Conservation (phyloP, 2,329 filamentous ascomycete species). For the Nannizziopsis arthrosporioides region DNA sequence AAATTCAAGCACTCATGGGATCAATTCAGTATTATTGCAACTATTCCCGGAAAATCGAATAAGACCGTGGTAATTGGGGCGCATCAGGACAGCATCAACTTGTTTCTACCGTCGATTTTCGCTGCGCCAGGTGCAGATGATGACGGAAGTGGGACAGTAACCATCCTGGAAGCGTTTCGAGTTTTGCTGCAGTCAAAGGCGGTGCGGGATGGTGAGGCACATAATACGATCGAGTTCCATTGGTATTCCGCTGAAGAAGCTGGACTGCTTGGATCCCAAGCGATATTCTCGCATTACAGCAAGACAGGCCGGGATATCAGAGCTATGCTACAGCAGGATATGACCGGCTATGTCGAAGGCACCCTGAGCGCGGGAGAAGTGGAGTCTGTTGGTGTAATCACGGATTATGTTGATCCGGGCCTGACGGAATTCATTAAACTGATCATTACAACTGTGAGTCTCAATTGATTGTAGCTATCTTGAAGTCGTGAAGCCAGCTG, state of each 20-base stretch:
- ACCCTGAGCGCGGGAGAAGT: slow-evolving; percentile 70
- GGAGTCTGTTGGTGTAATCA: slow-evolving; percentile 85
- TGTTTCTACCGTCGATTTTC: slow-evolving; percentile 58
- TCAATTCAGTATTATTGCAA: slow-evolving; percentile 83
- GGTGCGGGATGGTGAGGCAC: slow-evolving; percentile 56
- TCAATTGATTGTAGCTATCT: not conserved
- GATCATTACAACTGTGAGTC: slow-evolving; percentile 55
- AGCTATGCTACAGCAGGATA: slow-evolving; percentile 97
- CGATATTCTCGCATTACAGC: slow-evolving; percentile 74
- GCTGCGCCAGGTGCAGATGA: slow-evolving; percentile 90
- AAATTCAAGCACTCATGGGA: slow-evolving; percentile 76
- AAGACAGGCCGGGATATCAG: slow-evolving; percentile 63
- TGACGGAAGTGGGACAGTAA: slow-evolving; percentile 85
- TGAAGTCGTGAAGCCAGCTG: not conserved
- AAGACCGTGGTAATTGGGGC: slow-evolving; percentile 81
- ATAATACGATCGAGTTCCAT: slow-evolving; percentile 90
- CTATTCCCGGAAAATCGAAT: slow-evolving; percentile 73
- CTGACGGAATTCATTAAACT: slow-evolving; percentile 86
- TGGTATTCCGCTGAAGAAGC: slow-evolving; percentile 91
- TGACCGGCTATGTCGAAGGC: slow-evolving; percentile 84
- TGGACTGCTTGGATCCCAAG: slow-evolving; percentile 75
- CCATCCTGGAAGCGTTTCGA: slow-evolving; percentile 82
- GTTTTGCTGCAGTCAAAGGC: slow-evolving; percentile 63
- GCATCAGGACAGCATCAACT: slow-evolving; percentile 92
- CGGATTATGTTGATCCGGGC: slow-evolving; percentile 72